These are phyloP conservation scores for Posidonia australis DNA, from an alignment of 106 monocot species.

Conservation along the genomic window DNA sequence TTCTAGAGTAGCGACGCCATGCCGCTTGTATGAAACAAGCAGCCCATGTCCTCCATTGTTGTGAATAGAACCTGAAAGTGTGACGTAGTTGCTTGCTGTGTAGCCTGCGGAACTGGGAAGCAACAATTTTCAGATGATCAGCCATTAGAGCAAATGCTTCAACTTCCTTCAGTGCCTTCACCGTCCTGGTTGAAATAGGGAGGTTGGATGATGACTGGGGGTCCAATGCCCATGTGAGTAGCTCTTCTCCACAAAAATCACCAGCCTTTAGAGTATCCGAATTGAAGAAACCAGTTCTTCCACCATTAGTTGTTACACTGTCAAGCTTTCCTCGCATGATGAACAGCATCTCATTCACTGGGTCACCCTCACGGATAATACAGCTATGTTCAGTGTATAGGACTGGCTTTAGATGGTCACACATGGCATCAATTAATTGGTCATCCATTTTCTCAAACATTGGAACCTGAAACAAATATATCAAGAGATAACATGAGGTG, in stretches of 20 bases:
- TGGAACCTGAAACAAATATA: slow-evolving; percentile 29
- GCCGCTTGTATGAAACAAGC: slow-evolving; percentile 61
- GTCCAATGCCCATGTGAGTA: slow-evolving; percentile 56
- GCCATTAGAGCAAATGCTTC: slow-evolving; percentile 51
- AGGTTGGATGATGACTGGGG: slow-evolving; percentile 44
- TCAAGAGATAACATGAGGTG: background rate
- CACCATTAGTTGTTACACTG: slow-evolving; percentile 57
- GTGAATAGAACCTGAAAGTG: slow-evolving; percentile 52
- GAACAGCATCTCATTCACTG: slow-evolving; percentile 54
- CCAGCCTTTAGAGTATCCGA: slow-evolving; percentile 37
- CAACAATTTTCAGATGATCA: slow-evolving; percentile 52
- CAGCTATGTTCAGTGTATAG: slow-evolving; percentile 43
- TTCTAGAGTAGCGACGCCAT: slow-evolving; percentile 38
- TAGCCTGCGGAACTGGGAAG: slow-evolving; percentile 51
- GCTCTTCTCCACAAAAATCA: slow-evolving; percentile 63
- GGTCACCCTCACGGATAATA: slow-evolving; percentile 49
- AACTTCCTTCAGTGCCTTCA: slow-evolving; percentile 39
- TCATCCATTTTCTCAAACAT: slow-evolving; percentile 55
- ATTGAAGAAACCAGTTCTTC: slow-evolving; percentile 59
- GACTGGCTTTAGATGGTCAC: slow-evolving; percentile 37
- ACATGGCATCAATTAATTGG: slow-evolving; percentile 50
- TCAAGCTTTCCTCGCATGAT: slow-evolving; percentile 51
- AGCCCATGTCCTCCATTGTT: slow-evolving; percentile 56
- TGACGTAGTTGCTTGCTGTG: slow-evolving; percentile 57
- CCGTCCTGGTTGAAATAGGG: slow-evolving; percentile 53